Base-by-base conservation (phyloP, 495 filamentous ascomycete genomes). In the Cladorrhinum samala region DNA sequence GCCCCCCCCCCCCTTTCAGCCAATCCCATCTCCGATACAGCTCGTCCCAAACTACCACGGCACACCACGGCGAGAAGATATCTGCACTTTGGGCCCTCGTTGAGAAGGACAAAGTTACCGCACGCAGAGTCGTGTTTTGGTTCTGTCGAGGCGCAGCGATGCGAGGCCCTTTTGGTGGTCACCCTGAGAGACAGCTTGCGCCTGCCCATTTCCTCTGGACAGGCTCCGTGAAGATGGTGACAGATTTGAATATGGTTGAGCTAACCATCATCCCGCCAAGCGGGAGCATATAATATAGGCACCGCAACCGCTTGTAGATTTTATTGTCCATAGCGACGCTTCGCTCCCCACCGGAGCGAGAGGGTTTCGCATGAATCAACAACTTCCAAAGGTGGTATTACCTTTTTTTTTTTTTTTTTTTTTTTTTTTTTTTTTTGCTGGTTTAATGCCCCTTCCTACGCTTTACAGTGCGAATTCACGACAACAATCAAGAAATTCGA, bases 351-450 rank as follows among this genome's bases (percentile, higher is more conserved):
- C 50, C 25, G 55, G 68, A 61, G 60, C 61, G 60, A 67, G 68
- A 63, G 67, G 64, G 56, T 63, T 61, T 67, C 71, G 70, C 59
- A 76, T 76, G 73, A 76, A 73, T 74, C 66, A 69, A 66, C 72
- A 68, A 73, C 66, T 72, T 53, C 67, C 67, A 33, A 76, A 76
- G 73, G 73, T 76, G 75, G 36, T 20, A 25, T 30, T 55, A 38
- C 18, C 41, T 40, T 49, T 27, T 47, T 23, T 36, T 17, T 38
- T 43, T 49, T 56, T 50, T 46, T 16, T 27, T 49, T 56, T 18
- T 40, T 38, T 20, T 30, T 18, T 30, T 46, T 46, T 42, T 33
- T 45, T 24, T 16, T 50, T 47, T 9, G n/a, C 21, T 36, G 41
- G 13, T 38, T 42, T 18, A 24, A 21, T 39, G 21, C 50, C 45